Base-by-base conservation (phyloP, 768 basidiomycete species). In the Gymnopilus junonius region DNA sequence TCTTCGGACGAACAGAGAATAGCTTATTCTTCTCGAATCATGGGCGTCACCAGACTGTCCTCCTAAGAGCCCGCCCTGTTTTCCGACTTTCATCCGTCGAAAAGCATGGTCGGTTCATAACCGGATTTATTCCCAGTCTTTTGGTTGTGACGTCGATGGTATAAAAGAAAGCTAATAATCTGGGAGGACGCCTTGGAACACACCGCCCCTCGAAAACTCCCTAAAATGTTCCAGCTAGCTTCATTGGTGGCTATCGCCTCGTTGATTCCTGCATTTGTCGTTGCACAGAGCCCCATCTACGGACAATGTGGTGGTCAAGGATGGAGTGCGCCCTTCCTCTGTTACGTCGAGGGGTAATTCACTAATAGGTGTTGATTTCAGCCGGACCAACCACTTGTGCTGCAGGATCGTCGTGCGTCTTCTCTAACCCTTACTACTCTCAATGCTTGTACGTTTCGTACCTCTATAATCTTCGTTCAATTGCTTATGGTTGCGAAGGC, bases 261-360 rank as follows among this genome's bases (percentile, higher is more conserved):
- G 48, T 67, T 85, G 57, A 71, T 82, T 21, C 82, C 84, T 1
- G 76, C 78, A 51, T 74, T 83, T 63, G 80, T 80, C 31, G 66
- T 72, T 55, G 86, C 83, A 55, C 77, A 80, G 54, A 67, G 75
- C 31, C 74, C 81, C 14, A 53, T 81, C 29, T 87, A 72, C 46
- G 83, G 79, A 8, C 87, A 87, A 68, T 88, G 86, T 65, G 85
- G 85, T 70, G 85, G 85, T 42, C 75, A 76, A 58, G 75, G 73
- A 57, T 84, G 83, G 82, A 74, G 83, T 85, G 72, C 59, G 82
- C 76, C 12, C 21, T 25, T 34, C 39, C 12, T 40, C 10, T 20
- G 6, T 53, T n/a, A 29, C 21, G 21, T 46, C 15, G 74, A 72
- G 69, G 66, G 71, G 72, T 67, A 46, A 23, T 67, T 10, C 15